Evolutionary conservation across 78 protist genomes (phyloP), one percentile per base, ranked within the genome.

Genomic region (Dictyostelium intermedium): DNA sequence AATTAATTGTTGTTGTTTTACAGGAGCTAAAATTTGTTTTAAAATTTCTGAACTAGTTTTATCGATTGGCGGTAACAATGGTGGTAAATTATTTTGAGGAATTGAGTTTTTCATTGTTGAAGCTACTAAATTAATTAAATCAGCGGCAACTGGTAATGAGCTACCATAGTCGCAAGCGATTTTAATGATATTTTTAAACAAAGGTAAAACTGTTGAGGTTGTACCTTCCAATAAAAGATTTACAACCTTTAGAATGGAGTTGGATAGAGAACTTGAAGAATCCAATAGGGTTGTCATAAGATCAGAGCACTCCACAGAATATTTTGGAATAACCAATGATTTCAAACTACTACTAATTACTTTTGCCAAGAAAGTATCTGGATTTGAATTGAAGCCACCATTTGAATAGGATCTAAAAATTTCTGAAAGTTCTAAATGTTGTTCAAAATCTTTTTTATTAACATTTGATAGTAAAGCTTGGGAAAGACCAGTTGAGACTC

Each of bases 101-200:
- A 60, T 20, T 8, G 76, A 47, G 2, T 73, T 89, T 74, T 89
- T 89, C 86, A 89, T 80, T 35, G 25, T 45, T 5, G 85, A 80
- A 14, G 39, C 37, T 0, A 80, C 85, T 13, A 63, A n/a, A 27
- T 89, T 35, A 34, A 89, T 89, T 14, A 89, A 35, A 9, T 89
- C 93, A n/a, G 82, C 93, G 6, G 93, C 93, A 20, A 80, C 63
- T 13, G 82, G 70, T 34, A 77, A 80, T 4, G 93, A 60, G 3
- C 73, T 18, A 18, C 93, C 93, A 70, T 50, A 61, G 13, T 89
- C 93, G 35, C 93, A 89, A 14, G 87, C 85, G 4, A 89, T 45
- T n/a, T 80, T 78, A 20, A 89, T 80, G 45, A 89, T 89, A 50
- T 89, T 89, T 41, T 89, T 89, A 50, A 89, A 89, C 41, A 80